phyloP scores from a whole-genome alignment of 495 filamentous ascomycete genomes.

The Podospora appendiculata region DNA sequence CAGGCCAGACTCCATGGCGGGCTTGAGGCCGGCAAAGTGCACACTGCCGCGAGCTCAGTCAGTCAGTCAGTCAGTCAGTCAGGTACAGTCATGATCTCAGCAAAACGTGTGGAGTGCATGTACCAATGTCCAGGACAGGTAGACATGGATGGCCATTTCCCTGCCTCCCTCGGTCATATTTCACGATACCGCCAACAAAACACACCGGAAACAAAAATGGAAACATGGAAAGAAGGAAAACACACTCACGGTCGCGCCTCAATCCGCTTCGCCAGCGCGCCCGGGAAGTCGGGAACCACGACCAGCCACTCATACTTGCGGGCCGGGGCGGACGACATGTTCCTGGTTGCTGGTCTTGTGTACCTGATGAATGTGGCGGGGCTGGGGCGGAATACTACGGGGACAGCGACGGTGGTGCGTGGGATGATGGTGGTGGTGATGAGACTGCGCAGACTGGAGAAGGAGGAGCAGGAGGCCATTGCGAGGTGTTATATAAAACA shows the following conservation, averaged over 20 bases:
- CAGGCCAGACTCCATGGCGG: slow-evolving; percentile 35
- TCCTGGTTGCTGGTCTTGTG: slow-evolving; percentile 7
- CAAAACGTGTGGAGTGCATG: too few relatives aligned
- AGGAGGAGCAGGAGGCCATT: neutral
- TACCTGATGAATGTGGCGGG: neutral
- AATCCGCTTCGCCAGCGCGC: slow-evolving; percentile 57
- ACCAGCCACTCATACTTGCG: slow-evolving; percentile 73
- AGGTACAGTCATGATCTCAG: too few relatives aligned
- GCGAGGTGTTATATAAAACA: neutral
- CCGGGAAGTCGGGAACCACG: slow-evolving; percentile 70
- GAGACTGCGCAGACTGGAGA: neutral
- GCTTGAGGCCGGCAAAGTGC: slow-evolving; percentile 47
- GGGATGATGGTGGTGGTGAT: neutral
- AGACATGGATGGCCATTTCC: neutral
- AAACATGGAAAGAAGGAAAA: slow-evolving; percentile 1
- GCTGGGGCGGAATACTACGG: neutral
- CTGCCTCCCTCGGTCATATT: neutral
- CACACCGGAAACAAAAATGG: neutral
- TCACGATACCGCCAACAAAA: too few relatives aligned
- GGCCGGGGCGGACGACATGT: slow-evolving; percentile 32
- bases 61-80: too few relatives aligned
- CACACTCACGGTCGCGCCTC: slow-evolving; percentile 61
- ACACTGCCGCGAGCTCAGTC: slow-evolving; percentile 27
- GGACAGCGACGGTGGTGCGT: too few relatives aligned
- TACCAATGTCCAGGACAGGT: neutral